phyloP scores from a whole-genome alignment of 768 basidiomycete species.

The Tylopilus vinaceipallidus region DNA sequence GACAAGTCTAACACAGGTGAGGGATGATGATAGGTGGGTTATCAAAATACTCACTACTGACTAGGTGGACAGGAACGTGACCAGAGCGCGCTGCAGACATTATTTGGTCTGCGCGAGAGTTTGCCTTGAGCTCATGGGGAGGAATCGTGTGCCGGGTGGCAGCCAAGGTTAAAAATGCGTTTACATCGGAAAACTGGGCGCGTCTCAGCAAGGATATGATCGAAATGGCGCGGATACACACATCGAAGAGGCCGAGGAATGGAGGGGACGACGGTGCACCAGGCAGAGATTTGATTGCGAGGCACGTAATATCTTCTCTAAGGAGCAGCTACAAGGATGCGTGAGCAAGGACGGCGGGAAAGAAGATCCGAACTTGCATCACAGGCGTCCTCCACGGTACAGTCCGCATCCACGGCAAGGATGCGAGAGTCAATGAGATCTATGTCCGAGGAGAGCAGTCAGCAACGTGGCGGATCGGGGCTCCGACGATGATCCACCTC shows the following conservation, averaged over 20 bases:
- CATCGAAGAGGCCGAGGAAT: constrained; percentile 72
- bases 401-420: constrained; percentile 64
- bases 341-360: background rate
- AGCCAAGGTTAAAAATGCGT: constrained; percentile 82
- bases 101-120: constrained; percentile 64
- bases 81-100: constrained; percentile 73
- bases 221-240: constrained; percentile 33
- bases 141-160: constrained; percentile 72
- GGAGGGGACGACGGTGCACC: constrained; percentile 21
- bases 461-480: background rate
- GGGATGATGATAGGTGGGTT: background rate
- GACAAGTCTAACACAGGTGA: constrained; percentile 58
- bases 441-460: constrained; percentile 23
- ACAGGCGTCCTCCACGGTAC: constrained; percentile 79
- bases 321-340: constrained; percentile 50
- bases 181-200: constrained; percentile 75
- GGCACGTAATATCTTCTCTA: constrained; percentile 59
- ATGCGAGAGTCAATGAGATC: constrained; percentile 72
- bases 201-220: constrained; percentile 5
- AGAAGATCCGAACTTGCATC: constrained; percentile 46
- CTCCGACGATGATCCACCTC: constrained; percentile 42
- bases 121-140: constrained; percentile 57
- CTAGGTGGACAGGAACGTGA: constrained; percentile 68
- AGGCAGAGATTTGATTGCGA: constrained; percentile 51
- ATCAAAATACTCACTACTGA: constrained; percentile 59